Percentiles rank a stretch among this genome's conserved stretches.
Evolutionary conservation across 177 flowering plant genomes (phyloP).

Genomic region (Vitis hybrid): DNA sequence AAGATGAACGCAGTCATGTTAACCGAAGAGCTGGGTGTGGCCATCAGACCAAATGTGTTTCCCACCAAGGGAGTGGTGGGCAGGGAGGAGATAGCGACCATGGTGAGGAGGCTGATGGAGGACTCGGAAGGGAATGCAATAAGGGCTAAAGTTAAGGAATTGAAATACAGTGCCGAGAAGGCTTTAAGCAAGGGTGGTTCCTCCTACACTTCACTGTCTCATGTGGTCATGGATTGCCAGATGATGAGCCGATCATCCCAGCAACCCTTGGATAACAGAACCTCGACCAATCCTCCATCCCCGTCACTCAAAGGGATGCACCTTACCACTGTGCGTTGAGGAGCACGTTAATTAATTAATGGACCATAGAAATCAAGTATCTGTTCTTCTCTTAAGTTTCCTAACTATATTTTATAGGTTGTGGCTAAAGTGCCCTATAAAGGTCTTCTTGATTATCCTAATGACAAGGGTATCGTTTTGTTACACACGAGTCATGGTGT

Average conservation of each 20-base stretch:
- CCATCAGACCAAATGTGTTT: constrained; percentile 4
- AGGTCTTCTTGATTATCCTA: no score
- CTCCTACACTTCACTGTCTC: constrained; percentile 7
- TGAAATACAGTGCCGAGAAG: constrained; percentile 10
- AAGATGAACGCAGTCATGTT: constrained; percentile 32
- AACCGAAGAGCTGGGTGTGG: constrained; percentile 21
- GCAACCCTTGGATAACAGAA: not conserved
- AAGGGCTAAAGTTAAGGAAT: constrained; percentile 11
- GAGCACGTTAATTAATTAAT: no score
- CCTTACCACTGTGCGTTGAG: no score
- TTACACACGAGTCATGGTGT: no score
- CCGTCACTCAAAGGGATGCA: no score
- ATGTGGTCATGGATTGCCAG: not conserved
- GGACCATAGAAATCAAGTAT: no score
- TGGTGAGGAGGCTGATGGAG: constrained; percentile 22
- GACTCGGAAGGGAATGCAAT: constrained; percentile 9
- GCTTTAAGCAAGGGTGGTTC: constrained; percentile 10
- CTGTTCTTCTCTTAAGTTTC: no score
- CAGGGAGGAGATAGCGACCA: constrained; percentile 20
- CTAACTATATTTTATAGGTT: no score
- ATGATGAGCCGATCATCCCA: not conserved
- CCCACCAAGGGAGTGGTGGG: constrained; percentile 13
- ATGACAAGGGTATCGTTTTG: no score
- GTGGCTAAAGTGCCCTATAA: no score
- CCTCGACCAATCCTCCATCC: no score